Evolutionary conservation across 441 rosid species (phyloP), one percentile per base, ranked within the genome.

Genomic region (Omphalea diandra): DNA sequence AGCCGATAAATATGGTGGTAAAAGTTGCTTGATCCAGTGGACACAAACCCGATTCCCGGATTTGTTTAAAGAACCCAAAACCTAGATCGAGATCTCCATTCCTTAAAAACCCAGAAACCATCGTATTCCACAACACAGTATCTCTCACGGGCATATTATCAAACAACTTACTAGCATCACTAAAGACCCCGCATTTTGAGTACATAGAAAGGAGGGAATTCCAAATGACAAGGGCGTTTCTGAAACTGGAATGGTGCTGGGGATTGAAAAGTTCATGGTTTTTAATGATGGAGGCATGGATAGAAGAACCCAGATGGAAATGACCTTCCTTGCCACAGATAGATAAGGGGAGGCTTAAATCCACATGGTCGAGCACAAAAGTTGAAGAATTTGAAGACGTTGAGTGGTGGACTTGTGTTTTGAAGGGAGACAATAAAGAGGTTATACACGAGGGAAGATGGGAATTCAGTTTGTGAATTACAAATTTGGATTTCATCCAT

Each of bases 401-500:
- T 75, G 41, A 63, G 50, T 63, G 75, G 32, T 56, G 55, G 56
- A 69, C 62, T 78, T 73, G 75, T 60, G 83, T 35, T 75, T 69
- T 87, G 75, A 82, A 79, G 33, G 83, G 74, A 56, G 81, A 71
- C n/a, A 66, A 3, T 41, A 79, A 50, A 58, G 87, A 55, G 44
- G 81, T 81, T 27, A 80, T 38, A 73, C 76, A 79, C 61, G 83
- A 70, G 47, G 83, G 90, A 74, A 83, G 74, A 65, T 74, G 82
- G 81, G 87, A 69, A 67, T 60, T 80, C 20, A 87, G 75, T 69
- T 75, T 83, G 71, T 75, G 87, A 67, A 91, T 79, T 65, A 82
- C 75, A 95, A 95, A 94, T 81, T 84, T 81, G 80, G 92, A 65
- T 83, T 84, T 89, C 97, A 93, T 93, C 89, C 93, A 86, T 82